Conservation (phyloP, 768 basidiomycete genomes). For the Phlegmacium glaucopus region DNA sequence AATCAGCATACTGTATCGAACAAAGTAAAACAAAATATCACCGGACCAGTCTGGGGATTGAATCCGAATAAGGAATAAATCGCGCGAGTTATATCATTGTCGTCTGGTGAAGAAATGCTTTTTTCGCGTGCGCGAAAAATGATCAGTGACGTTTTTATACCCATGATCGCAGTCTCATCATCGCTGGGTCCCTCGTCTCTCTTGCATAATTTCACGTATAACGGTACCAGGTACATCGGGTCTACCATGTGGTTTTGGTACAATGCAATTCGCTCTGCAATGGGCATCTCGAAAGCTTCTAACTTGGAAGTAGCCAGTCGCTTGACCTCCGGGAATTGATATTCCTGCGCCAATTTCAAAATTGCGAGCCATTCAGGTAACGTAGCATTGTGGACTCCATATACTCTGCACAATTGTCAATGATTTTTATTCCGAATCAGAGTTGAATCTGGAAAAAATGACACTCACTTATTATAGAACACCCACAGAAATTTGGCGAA, state of each 20-base stretch:
- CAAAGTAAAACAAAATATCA: neutral
- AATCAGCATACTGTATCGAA: neutral
- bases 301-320: slow-evolving; percentile 55
- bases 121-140: slow-evolving; percentile 51
- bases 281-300: slow-evolving; percentile 21
- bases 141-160: slow-evolving; percentile 46
- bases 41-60: slow-evolving; percentile 9
- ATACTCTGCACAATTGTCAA: slow-evolving; percentile 47
- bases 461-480: slow-evolving; percentile 57
- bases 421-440: neutral
- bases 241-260: slow-evolving; percentile 51
- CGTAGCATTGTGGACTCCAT: slow-evolving; percentile 44
- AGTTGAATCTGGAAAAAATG: neutral
- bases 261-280: slow-evolving; percentile 34
- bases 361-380: slow-evolving; percentile 57
- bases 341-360: slow-evolving; percentile 51
- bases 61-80: slow-evolving; percentile 12
- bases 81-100: slow-evolving; percentile 5
- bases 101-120: slow-evolving; percentile 13
- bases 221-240: slow-evolving; percentile 41
- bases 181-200: slow-evolving; percentile 48
- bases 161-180: slow-evolving; percentile 51
- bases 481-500: slow-evolving; percentile 59
- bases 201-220: slow-evolving; percentile 49
- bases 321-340: slow-evolving; percentile 53